A percentile compares a stretch with the other conserved stretches of the same genome.
phyloP scores from a whole-genome alignment of 441 rosid genomes.

The Metrosideros polymorpha region DNA sequence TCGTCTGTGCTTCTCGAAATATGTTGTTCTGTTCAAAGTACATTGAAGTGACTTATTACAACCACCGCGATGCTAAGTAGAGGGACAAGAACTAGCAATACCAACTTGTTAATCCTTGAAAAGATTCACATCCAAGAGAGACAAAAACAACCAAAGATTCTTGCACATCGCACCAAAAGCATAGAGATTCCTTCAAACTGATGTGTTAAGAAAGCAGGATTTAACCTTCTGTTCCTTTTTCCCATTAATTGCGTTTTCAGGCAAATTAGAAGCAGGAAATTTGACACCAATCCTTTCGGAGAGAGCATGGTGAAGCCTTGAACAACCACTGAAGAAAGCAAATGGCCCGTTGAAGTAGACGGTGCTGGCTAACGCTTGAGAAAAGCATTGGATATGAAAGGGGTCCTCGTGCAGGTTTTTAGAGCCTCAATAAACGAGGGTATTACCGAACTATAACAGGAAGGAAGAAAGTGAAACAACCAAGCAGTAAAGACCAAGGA shows the following conservation, averaged over 20 bases:
- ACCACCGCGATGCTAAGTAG: background rate
- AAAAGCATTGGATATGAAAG: background rate
- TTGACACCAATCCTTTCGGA: background rate
- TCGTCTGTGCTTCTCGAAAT: conserved; percentile 90
- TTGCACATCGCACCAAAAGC: background rate
- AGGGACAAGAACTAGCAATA: background rate
- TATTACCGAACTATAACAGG: background rate
- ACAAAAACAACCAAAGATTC: background rate
- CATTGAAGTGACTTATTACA: background rate
- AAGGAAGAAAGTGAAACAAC: background rate
- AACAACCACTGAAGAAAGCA: background rate
- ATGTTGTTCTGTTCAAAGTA: conserved; percentile 45
- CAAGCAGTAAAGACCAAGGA: background rate
- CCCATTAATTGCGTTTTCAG: background rate
- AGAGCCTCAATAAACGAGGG: background rate
- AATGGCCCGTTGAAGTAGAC: background rate
- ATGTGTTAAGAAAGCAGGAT: background rate
- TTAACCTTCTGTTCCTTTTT: background rate
- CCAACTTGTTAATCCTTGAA: background rate
- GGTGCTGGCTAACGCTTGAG: background rate
- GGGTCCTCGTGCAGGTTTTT: background rate
- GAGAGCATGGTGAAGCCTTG: background rate
- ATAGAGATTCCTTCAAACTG: background rate
- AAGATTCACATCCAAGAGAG: background rate
- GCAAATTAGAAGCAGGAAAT: background rate